Conservation (phyloP, 345 rosid species). For the Corchorus capsularis region DNA sequence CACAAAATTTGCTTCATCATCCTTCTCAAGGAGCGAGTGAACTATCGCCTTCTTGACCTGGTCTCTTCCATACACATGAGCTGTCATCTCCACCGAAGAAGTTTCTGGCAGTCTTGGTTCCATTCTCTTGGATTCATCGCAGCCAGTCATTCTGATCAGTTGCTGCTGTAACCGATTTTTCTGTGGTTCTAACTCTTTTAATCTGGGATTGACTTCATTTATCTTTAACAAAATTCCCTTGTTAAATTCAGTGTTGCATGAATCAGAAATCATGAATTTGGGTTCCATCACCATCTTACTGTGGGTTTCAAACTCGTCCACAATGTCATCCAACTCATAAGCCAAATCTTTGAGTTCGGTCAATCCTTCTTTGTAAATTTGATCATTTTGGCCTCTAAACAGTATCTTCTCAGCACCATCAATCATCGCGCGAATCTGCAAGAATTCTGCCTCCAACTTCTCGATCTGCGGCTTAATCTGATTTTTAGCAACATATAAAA, state of each 20-base stretch:
- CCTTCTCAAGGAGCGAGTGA: background rate
- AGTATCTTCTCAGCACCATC: constrained; percentile 30
- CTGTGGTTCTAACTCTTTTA: background rate
- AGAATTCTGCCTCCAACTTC: background rate
- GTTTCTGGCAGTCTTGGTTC: background rate
- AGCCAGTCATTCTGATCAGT: no score
- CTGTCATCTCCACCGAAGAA: background rate
- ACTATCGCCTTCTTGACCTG: background rate
- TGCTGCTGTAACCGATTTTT: background rate
- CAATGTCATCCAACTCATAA: constrained; percentile 33
- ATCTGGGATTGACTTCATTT: background rate
- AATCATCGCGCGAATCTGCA: constrained; percentile 16
- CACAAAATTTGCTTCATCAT: background rate
- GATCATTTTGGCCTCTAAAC: background rate
- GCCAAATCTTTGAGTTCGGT: constrained; percentile 7
- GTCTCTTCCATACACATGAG: background rate
- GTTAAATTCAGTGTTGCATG: background rate
- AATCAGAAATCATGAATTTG: background rate
- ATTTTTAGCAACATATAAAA: no score
- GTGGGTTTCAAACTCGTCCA: constrained; percentile 30
- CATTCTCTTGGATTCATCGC: background rate
- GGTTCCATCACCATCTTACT: background rate
- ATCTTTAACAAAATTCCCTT: background rate
- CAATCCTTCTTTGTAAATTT: constrained; percentile 16
- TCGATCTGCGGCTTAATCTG: background rate